Evolutionary conservation across 2,329 filamentous ascomycete species (phyloP).

Genomic region (Beauveria scarabaeidicola): DNA sequence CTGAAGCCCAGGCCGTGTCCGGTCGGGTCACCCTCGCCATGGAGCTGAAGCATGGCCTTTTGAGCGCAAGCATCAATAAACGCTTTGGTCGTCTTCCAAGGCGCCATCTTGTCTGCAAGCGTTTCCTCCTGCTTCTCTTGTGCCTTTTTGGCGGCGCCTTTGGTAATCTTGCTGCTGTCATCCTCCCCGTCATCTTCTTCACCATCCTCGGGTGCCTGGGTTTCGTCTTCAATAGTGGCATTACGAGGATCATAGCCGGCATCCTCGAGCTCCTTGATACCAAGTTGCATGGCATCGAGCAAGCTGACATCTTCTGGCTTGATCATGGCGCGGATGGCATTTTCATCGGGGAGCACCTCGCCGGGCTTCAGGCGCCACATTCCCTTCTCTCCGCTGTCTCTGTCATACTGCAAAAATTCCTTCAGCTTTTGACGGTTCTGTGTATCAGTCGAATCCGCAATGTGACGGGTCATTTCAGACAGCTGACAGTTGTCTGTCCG

Average conservation of each 20-base stretch:
- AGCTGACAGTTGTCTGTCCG: conserved; percentile 61
- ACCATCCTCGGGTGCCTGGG: conserved; percentile 54
- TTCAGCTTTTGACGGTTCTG: conserved; percentile 96
- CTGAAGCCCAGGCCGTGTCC: conserved; percentile 90
- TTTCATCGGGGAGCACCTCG: conserved; percentile 71
- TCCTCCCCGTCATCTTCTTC: conserved; percentile 45
- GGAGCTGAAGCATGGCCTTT: conserved; percentile 93
- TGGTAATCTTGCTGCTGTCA: conserved; percentile 30
- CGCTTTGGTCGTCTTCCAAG: conserved; percentile 94
- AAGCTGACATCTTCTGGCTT: conserved; percentile 93
- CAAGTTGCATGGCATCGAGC: conserved; percentile 94
- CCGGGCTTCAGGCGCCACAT: conserved; percentile 68
- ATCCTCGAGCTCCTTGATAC: conserved; percentile 81
- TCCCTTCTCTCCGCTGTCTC: conserved; percentile 62
- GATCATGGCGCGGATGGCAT: conserved; percentile 76
- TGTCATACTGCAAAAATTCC: conserved; percentile 88
- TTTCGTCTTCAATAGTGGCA: conserved; percentile 54
- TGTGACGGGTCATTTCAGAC: conserved; percentile 82
- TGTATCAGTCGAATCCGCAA: conserved; percentile 86
- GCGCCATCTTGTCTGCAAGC: conserved; percentile 80
- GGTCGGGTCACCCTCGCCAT: conserved; percentile 90
- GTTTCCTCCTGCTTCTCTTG: conserved; percentile 54
- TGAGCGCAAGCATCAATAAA: conserved; percentile 89
- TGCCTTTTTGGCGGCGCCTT: conserved; percentile 32
- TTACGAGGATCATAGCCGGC: conserved; percentile 71